Evolutionary conservation across 768 basidiomycete species (phyloP).

Genomic region (Pisolithus microcarpus): DNA sequence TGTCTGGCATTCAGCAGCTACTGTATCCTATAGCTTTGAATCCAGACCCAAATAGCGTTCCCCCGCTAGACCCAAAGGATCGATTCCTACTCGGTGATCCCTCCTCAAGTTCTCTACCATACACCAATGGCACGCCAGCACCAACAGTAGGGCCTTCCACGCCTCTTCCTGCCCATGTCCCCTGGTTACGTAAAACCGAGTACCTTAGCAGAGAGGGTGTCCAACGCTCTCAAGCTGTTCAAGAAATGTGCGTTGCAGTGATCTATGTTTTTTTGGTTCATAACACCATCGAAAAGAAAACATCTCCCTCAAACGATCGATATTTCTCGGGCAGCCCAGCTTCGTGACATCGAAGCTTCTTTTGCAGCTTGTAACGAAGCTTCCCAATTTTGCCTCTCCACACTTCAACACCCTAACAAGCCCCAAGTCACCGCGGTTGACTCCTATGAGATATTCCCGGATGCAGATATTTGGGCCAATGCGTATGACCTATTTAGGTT

Average conservation of each 20-base stretch:
- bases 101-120: constrained; percentile 37
- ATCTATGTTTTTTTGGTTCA: background rate
- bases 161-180: constrained; percentile 55
- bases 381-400: constrained; percentile 49
- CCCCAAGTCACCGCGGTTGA: constrained; percentile 67
- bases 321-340: constrained; percentile 66
- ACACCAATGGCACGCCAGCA: constrained; percentile 31
- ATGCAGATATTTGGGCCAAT: constrained; percentile 83
- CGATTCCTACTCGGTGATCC: constrained; percentile 69
- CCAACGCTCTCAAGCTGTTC: constrained; percentile 32
- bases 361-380: constrained; percentile 51
- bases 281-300: constrained; percentile 33
- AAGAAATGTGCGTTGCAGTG: constrained; percentile 49
- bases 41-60: constrained; percentile 54
- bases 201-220: constrained; percentile 67
- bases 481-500: constrained; percentile 85
- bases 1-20: background rate
- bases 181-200: constrained; percentile 91
- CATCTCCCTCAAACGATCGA: constrained; percentile 49
- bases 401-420: constrained; percentile 74
- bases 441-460: constrained; percentile 77
- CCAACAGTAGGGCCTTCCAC: constrained; percentile 35
- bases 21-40: constrained; percentile 42
- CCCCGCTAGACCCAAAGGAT: constrained; percentile 66
- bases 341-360: constrained; percentile 72